Evolutionary conservation across 768 basidiomycete species (phyloP).

Genomic region (Rhodosporidiobolus sp.): DNA sequence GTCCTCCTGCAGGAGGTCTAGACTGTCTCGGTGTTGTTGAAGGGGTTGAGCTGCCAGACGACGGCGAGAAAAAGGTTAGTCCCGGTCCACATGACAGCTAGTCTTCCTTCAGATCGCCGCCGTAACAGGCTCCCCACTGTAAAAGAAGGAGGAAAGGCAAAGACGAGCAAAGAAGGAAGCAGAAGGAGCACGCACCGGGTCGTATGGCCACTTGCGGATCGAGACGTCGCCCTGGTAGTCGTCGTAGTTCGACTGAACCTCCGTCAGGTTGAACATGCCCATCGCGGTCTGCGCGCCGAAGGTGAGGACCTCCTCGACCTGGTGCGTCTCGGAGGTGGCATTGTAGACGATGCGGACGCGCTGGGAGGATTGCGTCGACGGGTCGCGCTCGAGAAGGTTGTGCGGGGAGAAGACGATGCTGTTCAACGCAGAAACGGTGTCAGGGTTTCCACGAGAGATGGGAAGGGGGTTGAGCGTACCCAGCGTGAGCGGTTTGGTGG

Average conservation of each 20-base stretch:
- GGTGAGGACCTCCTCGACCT: conserved; percentile 10
- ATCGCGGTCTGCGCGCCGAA: conserved; percentile 19
- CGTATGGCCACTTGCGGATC: too few relatives aligned
- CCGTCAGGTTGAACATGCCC: conserved; percentile 24
- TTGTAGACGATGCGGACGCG: conserved; percentile 46
- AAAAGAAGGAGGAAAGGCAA: too few relatives aligned
- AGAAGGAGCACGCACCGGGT: too few relatives aligned
- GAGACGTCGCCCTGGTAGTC: conserved; percentile 5
- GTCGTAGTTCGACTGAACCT: conserved; percentile 1
- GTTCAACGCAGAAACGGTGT: background rate
- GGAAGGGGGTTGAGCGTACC: too few relatives aligned
- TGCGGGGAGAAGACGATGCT: conserved; percentile 46
- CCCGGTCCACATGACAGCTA: too few relatives aligned
- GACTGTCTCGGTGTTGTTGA: too few relatives aligned
- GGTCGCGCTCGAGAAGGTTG: conserved; percentile 47
- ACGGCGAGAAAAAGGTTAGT: too few relatives aligned
- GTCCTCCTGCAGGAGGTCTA: too few relatives aligned
- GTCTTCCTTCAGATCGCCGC: too few relatives aligned
- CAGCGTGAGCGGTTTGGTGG: background rate
- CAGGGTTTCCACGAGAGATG: background rate
- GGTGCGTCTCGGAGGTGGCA: background rate
- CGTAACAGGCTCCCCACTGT: too few relatives aligned
- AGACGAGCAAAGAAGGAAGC: too few relatives aligned
- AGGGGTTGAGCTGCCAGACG: too few relatives aligned
- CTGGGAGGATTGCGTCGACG: conserved; percentile 45